These are phyloP conservation scores for Arthrobotrys conoides DNA, from an alignment of 2,329 filamentous ascomycete genomes.

Conservation along the genomic window DNA sequence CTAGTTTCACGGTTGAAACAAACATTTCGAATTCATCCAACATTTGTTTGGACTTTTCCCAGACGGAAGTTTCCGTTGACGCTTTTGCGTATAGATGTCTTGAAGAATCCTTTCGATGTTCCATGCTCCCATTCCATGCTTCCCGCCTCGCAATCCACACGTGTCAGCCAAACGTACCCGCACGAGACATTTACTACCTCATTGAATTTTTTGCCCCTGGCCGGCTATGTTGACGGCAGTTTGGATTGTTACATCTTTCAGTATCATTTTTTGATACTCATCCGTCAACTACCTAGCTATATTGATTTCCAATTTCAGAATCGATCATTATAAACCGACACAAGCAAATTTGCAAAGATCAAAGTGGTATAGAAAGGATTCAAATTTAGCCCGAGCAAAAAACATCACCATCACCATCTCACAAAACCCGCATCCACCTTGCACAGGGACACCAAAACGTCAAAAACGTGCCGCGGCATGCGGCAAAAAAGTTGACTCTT, in stretches of 20 bases:
- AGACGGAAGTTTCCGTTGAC: slow-evolving; percentile 19
- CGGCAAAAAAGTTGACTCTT: slow-evolving; percentile 20
- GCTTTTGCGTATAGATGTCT: not conserved
- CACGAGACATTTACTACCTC: slow-evolving; percentile 18
- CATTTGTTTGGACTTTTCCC: slow-evolving; percentile 7
- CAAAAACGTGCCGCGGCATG: slow-evolving; percentile 18
- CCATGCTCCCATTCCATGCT: slow-evolving; percentile 15
- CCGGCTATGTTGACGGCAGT: not conserved
- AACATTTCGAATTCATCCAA: slow-evolving; percentile 8
- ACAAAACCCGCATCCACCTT: not conserved
- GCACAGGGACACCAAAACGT: not conserved
- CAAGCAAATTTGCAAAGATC: not conserved
- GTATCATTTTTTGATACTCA: not conserved
- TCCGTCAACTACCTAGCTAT: not conserved
- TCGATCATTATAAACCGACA: not conserved
- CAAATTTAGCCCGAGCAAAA: not conserved
- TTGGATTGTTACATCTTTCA: slow-evolving; percentile 7
- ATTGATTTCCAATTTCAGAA: too few species aligned
- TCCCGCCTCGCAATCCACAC: slow-evolving; percentile 40
- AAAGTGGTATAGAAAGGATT: not conserved
- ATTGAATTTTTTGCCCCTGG: slow-evolving; percentile 1
- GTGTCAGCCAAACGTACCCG: slow-evolving; percentile 40
- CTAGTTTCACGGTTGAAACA: slow-evolving; percentile 14
- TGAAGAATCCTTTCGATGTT: slow-evolving; percentile 10
- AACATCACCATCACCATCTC: not conserved